Evolutionary conservation across 495 filamentous ascomycete species (phyloP).

Genomic region (Clavariopsis aquatica): DNA sequence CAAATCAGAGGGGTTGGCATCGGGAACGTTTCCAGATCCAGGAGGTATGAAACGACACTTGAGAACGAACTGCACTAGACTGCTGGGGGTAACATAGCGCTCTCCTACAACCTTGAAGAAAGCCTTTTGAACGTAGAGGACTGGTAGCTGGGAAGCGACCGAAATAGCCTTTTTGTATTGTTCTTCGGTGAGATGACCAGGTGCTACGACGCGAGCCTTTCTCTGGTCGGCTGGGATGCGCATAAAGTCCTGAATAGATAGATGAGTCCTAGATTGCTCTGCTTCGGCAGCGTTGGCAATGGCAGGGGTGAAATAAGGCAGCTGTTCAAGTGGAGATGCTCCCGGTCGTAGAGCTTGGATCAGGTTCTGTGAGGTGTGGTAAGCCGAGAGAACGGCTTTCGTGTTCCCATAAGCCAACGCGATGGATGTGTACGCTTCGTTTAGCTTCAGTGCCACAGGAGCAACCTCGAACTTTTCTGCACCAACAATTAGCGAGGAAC

Average conservation of each 20-base stretch:
- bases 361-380: slow-evolving; percentile 75
- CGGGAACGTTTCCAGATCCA: slow-evolving; percentile 69
- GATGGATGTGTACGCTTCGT: slow-evolving; percentile 83
- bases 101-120: slow-evolving; percentile 99
- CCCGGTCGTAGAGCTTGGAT: slow-evolving; percentile 86
- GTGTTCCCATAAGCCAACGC: slow-evolving; percentile 84
- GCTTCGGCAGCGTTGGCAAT: slow-evolving; percentile 77
- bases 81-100: slow-evolving; percentile 86
- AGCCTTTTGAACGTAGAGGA: slow-evolving; percentile 81
- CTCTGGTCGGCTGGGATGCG: slow-evolving; percentile 71
- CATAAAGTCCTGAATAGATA: slow-evolving; percentile 87
- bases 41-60: slow-evolving; percentile 95
- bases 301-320: slow-evolving; percentile 79
- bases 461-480: slow-evolving; percentile 74
- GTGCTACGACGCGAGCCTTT: slow-evolving; percentile 65
- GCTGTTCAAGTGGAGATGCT: slow-evolving; percentile 84
- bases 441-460: slow-evolving; percentile 79
- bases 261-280: slow-evolving; percentile 67
- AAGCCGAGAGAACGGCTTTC: slow-evolving; percentile 77
- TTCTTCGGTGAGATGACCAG: slow-evolving; percentile 68
- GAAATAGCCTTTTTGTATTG: slow-evolving; percentile 74
- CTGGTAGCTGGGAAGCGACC: slow-evolving; percentile 79
- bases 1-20: slow-evolving; percentile 73
- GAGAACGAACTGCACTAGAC: slow-evolving; percentile 87
- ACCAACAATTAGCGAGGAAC: slow-evolving; percentile 9